Percentiles rank a stretch among this genome's conserved stretches.
These are phyloP conservation scores for Kandelia obovata DNA, from an alignment of 345 rosid species.

Conservation along the genomic window DNA sequence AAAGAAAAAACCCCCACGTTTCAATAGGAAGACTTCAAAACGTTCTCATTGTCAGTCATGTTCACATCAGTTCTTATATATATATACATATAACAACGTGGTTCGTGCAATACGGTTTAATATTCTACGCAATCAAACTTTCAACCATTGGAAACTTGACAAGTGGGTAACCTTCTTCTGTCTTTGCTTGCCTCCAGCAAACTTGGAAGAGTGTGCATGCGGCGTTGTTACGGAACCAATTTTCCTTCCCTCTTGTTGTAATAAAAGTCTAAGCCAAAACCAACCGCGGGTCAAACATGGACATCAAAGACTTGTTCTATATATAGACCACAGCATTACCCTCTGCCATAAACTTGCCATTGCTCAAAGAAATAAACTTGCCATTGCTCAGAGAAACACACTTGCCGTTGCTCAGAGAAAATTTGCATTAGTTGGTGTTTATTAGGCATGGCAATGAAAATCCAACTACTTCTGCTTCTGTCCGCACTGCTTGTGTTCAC, in stretches of 20 bases:
- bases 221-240: too few species aligned
- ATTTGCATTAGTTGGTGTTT: background rate
- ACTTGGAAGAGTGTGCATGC: background rate
- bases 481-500: constrained; percentile 7
- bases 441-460: constrained; percentile 22
- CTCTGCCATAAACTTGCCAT: background rate
- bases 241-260: background rate
- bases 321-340: background rate
- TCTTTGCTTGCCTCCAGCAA: background rate
- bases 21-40: background rate
- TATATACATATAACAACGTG: background rate
- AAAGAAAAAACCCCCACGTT: background rate
- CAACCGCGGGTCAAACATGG: constrained; percentile 2
- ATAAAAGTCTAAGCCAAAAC: background rate
- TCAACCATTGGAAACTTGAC: background rate
- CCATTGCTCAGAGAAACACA: background rate
- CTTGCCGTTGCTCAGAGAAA: background rate
- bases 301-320: background rate
- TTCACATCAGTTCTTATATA: background rate
- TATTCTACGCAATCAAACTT: background rate
- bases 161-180: too few species aligned
- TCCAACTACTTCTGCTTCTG: constrained; percentile 16
- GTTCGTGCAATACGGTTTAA: background rate
- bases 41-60: background rate
- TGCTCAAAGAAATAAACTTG: background rate